A percentile compares a stretch with the other conserved stretches of the same genome.
Conservation (phyloP, 257 asterid species). For the Pogostemon cablin region DNA sequence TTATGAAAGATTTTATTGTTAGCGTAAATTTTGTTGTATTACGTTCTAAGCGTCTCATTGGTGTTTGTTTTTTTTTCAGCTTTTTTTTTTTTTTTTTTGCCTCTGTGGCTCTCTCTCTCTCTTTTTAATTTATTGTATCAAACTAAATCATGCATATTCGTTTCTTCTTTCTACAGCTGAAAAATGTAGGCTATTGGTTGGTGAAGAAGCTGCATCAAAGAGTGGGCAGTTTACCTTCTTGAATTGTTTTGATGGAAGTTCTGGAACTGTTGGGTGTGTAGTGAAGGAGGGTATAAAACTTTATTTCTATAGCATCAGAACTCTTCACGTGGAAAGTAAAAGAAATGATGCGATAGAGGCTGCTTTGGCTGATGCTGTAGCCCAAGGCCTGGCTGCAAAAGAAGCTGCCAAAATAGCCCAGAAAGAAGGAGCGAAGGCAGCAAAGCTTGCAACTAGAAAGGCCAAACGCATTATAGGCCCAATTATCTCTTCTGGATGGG, state of each 20-base stretch:
- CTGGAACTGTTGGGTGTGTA: conserved; percentile 82
- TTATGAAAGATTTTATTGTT: neutral
- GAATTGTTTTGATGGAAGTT: conserved; percentile 77
- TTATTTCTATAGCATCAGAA: conserved; percentile 65
- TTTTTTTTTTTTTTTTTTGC: conserved; percentile 3
- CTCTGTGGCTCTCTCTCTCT: neutral
- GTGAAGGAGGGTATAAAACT: conserved; percentile 92
- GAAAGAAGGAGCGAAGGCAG: conserved; percentile 91
- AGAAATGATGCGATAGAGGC: conserved; percentile 75
- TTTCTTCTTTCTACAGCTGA: conserved; percentile 64
- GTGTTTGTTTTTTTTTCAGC: conserved; percentile 5
- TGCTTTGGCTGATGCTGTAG: conserved; percentile 71
- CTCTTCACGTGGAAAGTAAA: conserved; percentile 70
- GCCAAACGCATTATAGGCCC: conserved; percentile 93
- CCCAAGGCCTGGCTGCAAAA: conserved; percentile 73
- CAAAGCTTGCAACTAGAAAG: conserved; percentile 75
- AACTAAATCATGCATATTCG: conserved; percentile 6
- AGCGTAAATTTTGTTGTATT: neutral
- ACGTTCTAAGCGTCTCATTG: neutral
- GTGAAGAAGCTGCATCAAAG: conserved; percentile 86
- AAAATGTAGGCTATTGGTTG: conserved; percentile 78
- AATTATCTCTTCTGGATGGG: conserved; percentile 94
- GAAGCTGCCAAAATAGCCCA: conserved; percentile 79
- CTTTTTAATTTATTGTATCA: conserved; percentile 11
- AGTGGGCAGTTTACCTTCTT: conserved; percentile 77